Percentiles rank a stretch among this genome's conserved stretches.
phyloP scores from a whole-genome alignment of 108 stramenopile genomes.

The Skeletonema marinoi region DNA sequence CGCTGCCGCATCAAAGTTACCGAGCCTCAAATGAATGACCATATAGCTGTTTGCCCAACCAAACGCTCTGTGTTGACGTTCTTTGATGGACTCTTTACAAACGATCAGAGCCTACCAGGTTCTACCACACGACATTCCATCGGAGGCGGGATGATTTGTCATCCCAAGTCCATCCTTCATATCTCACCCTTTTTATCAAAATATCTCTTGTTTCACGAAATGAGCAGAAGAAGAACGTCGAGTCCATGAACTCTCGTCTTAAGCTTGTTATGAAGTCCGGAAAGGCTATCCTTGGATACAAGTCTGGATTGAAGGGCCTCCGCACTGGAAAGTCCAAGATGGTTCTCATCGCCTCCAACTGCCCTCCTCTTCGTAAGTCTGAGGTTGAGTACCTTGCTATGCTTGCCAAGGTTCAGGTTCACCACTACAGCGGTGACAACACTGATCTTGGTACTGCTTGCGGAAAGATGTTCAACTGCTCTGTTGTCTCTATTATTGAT shows the following conservation, averaged over 20 bases:
- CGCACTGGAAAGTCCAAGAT: slow-evolving; percentile 95
- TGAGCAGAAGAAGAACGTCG: slow-evolving; percentile 83
- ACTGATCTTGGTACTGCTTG: slow-evolving; percentile 97
- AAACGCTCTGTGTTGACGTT: not conserved
- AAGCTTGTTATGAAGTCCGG: slow-evolving; percentile 99
- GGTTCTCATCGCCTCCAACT: slow-evolving; percentile 96
- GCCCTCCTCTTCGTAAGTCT: slow-evolving; percentile 96
- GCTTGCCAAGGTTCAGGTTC: slow-evolving; percentile 95
- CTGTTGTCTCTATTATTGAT: slow-evolving; percentile 90
- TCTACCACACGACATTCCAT: not conserved
- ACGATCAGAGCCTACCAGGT: not conserved
- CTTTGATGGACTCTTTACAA: not conserved
- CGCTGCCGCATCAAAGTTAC: not conserved
- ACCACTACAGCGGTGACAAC: slow-evolving; percentile 97
- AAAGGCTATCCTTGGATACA: slow-evolving; percentile 97
- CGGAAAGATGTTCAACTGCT: slow-evolving; percentile 97
- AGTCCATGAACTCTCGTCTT: slow-evolving; percentile 98
- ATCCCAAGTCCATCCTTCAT: not conserved
- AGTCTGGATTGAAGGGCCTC: slow-evolving; percentile 91
- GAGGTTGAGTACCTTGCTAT: slow-evolving; percentile 99
- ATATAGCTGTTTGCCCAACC: not conserved
- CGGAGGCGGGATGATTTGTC: slow-evolving; percentile 3
- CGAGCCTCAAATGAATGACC: not conserved
- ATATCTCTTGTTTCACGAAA: slow-evolving; percentile 5
- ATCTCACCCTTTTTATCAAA: slow-evolving; percentile 1